Evolutionary conservation across 805 yeast species (phyloP), one percentile per base, ranked within the genome.

Genomic region (Danielia reshetovae): DNA sequence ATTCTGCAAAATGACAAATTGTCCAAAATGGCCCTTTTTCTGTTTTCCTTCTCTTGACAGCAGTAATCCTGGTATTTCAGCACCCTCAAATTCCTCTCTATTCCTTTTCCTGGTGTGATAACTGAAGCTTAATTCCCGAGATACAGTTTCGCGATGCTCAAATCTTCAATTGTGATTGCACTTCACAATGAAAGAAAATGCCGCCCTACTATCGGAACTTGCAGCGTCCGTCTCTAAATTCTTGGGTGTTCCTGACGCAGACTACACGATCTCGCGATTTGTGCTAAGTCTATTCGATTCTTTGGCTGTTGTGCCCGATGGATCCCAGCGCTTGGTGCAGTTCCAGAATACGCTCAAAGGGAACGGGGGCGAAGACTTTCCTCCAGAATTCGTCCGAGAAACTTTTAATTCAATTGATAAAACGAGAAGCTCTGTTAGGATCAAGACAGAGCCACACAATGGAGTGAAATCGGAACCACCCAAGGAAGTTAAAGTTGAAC

Each of bases 341-440:
- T 32, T 21, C 39, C 51, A 7, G 43, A 19, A 19, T 7, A 19
- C 22, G 22, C 9, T 66, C 12, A 35, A 41, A 14, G 53, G 51
- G n/a, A 65, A 65, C 43, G 72, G 73, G 1, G 72, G 71, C 4
- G 62, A 55, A 8, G 67, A 58, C 15, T 66, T 67, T 34, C 70
- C 72, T 2, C 36, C 27, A 8, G 53, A 48, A 26, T 65, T 67
- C 36, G 40, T 61, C 2, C 34, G 35, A 10, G 46, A 48, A 6
- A 51, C 56, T 6, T 53, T 7, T 18, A 11, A 21, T 5, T 16
- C 25, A 8, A 29, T 29, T 6, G 18, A 12, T 19, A 19, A 19
- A 9, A 9, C 7, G 22, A n/a, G n/a, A n/a, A n/a, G n/a, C n/a
- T n/a, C n/a, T n/a, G 9, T 9, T 19, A 7, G 22, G 7, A 19